Conservation (phyloP, 192 early-diverging fungal species). For the Linnemannia schmuckeri region DNA sequence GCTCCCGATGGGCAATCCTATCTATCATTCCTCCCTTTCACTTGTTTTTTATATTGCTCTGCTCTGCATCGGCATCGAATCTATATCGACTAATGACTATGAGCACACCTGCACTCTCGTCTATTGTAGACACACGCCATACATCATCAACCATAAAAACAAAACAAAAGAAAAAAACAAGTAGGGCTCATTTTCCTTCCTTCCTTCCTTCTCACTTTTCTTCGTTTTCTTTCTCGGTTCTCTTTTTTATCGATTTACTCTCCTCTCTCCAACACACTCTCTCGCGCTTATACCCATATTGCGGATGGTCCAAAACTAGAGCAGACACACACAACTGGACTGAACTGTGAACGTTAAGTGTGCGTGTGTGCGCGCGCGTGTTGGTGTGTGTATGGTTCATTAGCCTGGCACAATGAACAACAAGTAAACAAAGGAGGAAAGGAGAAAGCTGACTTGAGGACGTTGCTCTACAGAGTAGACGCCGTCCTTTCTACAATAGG, state of each 20-base stretch:
- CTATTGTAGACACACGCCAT: not conserved
- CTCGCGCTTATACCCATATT: not conserved
- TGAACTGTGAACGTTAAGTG: not conserved
- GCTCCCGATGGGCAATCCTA: not conserved
- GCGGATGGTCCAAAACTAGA: not conserved
- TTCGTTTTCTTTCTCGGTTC: not conserved
- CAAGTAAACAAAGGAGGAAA: not conserved
- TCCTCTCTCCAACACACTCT: not conserved
- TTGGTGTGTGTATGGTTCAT: not conserved
- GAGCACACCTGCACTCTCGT: not conserved
- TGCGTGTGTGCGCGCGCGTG: not conserved
- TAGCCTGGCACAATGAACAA: not conserved
- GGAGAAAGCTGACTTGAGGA: not conserved
- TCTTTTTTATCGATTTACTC: not conserved
- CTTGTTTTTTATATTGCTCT: not conserved
- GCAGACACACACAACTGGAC: not conserved
- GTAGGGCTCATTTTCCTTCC: not conserved
- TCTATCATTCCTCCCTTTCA: not conserved
- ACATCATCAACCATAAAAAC: not conserved
- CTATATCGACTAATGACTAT: not conserved
- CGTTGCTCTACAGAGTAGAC: conserved; percentile 2
- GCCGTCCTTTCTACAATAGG: not conserved
- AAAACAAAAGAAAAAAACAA: not conserved
- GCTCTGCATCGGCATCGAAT: not conserved
- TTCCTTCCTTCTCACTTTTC: not conserved